Evolutionary conservation across 805 yeast genomes (phyloP).

Genomic region (Sungouiozyma ichnusensis): DNA sequence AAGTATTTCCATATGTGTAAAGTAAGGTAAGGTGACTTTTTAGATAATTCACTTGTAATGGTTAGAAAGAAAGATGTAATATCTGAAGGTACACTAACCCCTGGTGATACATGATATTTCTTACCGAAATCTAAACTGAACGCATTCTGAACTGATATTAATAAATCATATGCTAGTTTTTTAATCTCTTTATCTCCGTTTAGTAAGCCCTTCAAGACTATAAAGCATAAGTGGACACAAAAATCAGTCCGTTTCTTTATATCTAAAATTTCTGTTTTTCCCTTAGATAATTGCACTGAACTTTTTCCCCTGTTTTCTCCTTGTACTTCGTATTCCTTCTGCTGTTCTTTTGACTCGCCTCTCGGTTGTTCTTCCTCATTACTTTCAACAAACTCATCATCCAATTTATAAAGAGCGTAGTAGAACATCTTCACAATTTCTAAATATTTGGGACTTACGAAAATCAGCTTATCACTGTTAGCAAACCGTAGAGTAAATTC

Average conservation of each 20-base stretch:
- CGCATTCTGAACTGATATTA: constrained; percentile 46
- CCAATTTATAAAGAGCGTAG: constrained; percentile 46
- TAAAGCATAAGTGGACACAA: constrained; percentile 51
- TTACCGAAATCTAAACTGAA: constrained; percentile 51
- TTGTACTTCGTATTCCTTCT: not conserved
- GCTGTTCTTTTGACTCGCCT: not conserved
- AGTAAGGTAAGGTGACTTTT: constrained; percentile 45
- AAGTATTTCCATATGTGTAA: constrained; percentile 35
- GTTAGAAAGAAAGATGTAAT: constrained; percentile 49
- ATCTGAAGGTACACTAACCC: constrained; percentile 56
- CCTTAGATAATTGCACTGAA: not conserved
- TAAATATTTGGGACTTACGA: constrained; percentile 37
- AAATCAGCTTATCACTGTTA: constrained; percentile 27
- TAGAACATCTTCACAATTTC: constrained; percentile 61
- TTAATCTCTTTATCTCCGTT: constrained; percentile 48
- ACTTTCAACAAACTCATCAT: constrained; percentile 23
- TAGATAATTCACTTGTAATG: constrained; percentile 44
- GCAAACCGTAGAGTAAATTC: constrained; percentile 38
- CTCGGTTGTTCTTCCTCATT: not conserved
- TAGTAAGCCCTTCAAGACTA: constrained; percentile 55
- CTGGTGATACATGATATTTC: constrained; percentile 41
- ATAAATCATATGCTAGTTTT: constrained; percentile 47
- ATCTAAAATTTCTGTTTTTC: not conserved
- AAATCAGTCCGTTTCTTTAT: constrained; percentile 20
- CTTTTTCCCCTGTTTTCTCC: not conserved